These are phyloP conservation scores for Zasmidium cellare DNA, from an alignment of 2,329 filamentous ascomycete genomes.

Conservation along the genomic window DNA sequence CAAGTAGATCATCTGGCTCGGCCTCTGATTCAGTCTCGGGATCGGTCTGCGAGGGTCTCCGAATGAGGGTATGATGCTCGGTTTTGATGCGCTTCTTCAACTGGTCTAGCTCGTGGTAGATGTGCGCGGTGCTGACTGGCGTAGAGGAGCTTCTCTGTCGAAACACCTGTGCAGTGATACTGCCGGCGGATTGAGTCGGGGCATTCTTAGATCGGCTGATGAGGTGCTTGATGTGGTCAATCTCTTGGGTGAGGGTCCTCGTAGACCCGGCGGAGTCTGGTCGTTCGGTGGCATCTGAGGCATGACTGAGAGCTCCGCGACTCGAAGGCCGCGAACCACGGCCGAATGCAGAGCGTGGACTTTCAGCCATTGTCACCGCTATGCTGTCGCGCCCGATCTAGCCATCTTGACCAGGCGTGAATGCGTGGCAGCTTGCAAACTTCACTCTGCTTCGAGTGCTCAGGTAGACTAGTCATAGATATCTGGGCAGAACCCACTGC, in stretches of 20 bases:
- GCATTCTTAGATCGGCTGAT: slow-evolving; percentile 22
- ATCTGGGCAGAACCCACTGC: neutral
- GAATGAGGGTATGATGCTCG: slow-evolving; percentile 17
- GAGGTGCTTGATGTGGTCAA: slow-evolving; percentile 31
- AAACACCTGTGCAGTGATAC: slow-evolving; percentile 30
- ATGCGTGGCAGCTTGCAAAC: neutral
- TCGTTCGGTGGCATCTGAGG: slow-evolving; percentile 14
- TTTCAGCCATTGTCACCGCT: slow-evolving; percentile 3
- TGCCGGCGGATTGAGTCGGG: slow-evolving; percentile 15
- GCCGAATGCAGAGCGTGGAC: neutral
- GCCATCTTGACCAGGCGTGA: neutral
- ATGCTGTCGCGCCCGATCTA: neutral
- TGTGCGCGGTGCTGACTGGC: slow-evolving; percentile 19
- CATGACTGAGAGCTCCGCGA: slow-evolving; percentile 10
- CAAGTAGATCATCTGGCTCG: slow-evolving; percentile 29
- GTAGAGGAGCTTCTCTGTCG: slow-evolving; percentile 20
- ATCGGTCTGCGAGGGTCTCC: slow-evolving; percentile 8
- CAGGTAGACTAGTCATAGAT: neutral
- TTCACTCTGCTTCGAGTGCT: neutral
- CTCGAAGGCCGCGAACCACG: slow-evolving; percentile 14
- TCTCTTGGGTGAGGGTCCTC: slow-evolving; percentile 23
- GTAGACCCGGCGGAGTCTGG: slow-evolving; percentile 9
- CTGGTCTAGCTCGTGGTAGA: slow-evolving; percentile 30
- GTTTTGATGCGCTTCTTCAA: slow-evolving; percentile 33
- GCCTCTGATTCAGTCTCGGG: slow-evolving; percentile 27